phyloP scores from a whole-genome alignment of 2,329 filamentous ascomycete genomes.

The Paraphoma chrysanthemicola region DNA sequence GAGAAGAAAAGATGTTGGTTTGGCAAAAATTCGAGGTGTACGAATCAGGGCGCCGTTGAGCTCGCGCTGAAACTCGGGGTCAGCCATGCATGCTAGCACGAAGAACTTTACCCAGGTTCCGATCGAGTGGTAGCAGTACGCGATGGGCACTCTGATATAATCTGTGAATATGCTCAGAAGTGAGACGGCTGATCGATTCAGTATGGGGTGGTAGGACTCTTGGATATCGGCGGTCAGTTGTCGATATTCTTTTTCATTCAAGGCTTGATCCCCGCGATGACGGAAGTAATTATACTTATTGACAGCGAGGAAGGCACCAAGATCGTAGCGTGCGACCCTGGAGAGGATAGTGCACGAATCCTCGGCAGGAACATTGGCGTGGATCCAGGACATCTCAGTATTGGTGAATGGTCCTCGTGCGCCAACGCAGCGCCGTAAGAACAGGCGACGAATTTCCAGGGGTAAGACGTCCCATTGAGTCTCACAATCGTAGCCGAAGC shows the following conservation, averaged over 20 bases:
- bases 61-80: slow-evolving; percentile 61
- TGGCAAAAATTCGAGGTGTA: slow-evolving; percentile 45
- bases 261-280: slow-evolving; percentile 24
- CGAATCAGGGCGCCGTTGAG: slow-evolving; percentile 53
- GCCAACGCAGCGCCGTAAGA: slow-evolving; percentile 57
- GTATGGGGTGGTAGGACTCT: slow-evolving; percentile 36
- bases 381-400: slow-evolving; percentile 53
- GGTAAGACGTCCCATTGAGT: slow-evolving; percentile 60
- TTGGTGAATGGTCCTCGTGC: slow-evolving; percentile 50
- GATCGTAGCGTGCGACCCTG: slow-evolving; percentile 57
- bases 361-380: slow-evolving; percentile 51
- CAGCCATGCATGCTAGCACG: slow-evolving; percentile 58
- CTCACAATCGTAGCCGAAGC: slow-evolving; percentile 59
- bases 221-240: slow-evolving; percentile 44
- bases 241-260: slow-evolving; percentile 39
- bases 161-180: slow-evolving; percentile 30
- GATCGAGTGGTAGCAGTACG: slow-evolving; percentile 52
- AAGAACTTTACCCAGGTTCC: slow-evolving; percentile 57
- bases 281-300: slow-evolving; percentile 44
- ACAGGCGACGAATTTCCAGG: slow-evolving; percentile 52
- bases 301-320: slow-evolving; percentile 51
- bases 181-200: slow-evolving; percentile 36
- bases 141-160: slow-evolving; percentile 44
- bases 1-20: slow-evolving; percentile 50
- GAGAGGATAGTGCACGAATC: slow-evolving; percentile 46